phyloP scores from a whole-genome alignment of 768 basidiomycete species.

The Mycena vulgaris region DNA sequence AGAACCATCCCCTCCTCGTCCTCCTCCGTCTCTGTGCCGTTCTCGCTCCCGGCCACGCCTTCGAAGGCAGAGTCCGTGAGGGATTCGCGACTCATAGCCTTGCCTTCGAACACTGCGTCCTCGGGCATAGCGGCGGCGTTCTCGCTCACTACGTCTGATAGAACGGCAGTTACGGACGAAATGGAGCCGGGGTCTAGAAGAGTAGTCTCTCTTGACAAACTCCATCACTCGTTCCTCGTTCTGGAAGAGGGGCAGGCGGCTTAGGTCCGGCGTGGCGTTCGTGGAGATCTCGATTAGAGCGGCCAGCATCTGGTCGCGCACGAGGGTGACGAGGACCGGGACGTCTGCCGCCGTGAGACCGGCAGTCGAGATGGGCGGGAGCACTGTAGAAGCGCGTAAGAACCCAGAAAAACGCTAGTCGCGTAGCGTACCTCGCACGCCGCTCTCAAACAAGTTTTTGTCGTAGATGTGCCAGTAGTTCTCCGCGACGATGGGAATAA shows the following conservation, averaged over 20 bases:
- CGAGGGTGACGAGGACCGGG: conserved; percentile 71
- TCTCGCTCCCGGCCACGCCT: conserved; percentile 65
- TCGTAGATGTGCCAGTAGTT: conserved; percentile 94
- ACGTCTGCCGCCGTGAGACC: conserved; percentile 83
- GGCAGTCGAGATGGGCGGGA: conserved; percentile 89
- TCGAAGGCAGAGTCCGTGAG: conserved; percentile 48
- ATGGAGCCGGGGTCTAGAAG: conserved; percentile 19
- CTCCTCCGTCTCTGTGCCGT: conserved; percentile 83
- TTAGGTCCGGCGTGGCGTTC: conserved; percentile 48
- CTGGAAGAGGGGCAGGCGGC: conserved; percentile 30
- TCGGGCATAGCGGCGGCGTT: conserved; percentile 26
- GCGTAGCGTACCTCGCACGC: conserved; percentile 74
- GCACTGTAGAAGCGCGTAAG: conserved; percentile 67
- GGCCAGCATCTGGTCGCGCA: conserved; percentile 85
- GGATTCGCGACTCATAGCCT: conserved; percentile 49
- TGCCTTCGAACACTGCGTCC: conserved; percentile 30
- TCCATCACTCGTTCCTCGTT: no score
- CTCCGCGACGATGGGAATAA: conserved; percentile 93
- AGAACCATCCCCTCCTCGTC: conserved; percentile 91
- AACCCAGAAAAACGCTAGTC: neutral
- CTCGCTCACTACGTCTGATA: conserved; percentile 35
- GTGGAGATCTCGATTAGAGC: conserved; percentile 85
- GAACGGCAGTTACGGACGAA: conserved; percentile 25
- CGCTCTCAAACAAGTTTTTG: conserved; percentile 81
- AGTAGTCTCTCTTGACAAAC: no score